A percentile compares a stretch with the other conserved stretches of the same genome.
Evolutionary conservation across 106 monocot species (phyloP).

Genomic region (Allium sativum): DNA sequence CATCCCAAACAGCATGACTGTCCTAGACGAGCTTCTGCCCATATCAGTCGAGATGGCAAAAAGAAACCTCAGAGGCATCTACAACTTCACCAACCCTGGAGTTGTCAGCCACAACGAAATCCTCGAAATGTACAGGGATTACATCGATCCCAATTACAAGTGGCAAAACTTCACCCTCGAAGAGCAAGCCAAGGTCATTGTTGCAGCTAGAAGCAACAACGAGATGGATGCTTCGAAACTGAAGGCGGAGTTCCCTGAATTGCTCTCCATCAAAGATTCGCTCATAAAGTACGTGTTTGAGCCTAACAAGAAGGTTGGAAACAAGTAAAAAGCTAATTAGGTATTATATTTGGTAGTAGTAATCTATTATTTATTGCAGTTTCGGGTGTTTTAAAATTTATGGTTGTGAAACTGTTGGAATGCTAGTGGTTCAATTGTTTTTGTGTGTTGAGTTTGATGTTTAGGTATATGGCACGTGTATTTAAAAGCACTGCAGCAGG

Average conservation of each 20-base stretch:
- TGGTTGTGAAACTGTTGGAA: no score
- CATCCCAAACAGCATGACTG: constrained; percentile 19
- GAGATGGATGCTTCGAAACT: constrained; percentile 16
- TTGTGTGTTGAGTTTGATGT: no score
- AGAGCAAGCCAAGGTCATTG: constrained; percentile 15
- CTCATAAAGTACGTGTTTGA: constrained; percentile 14
- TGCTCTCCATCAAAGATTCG: constrained; percentile 11
- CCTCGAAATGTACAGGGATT: constrained; percentile 12
- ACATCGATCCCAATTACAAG: constrained; percentile 1
- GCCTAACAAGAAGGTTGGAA: constrained; percentile 5
- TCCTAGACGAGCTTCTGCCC: constrained; percentile 11
- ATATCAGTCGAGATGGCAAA: constrained; percentile 16
- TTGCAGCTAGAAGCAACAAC: constrained; percentile 13
- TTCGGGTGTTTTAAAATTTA: no score
- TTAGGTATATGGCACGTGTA: no score
- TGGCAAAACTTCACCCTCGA: constrained; percentile 12
- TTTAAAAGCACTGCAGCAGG: no score
- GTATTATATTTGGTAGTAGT: no score
- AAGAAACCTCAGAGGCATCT: constrained; percentile 14
- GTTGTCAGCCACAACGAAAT: constrained; percentile 19
- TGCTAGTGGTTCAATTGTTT: no score
- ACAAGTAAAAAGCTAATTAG: background rate
- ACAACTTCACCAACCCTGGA: constrained; percentile 16
- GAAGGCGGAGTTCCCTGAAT: constrained; percentile 13
- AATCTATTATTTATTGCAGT: no score